Percentiles rank a stretch among this genome's conserved stretches.
Conservation (phyloP, 1,139 yeast species). For the Hemisphaericaspora xylanilytica region DNA sequence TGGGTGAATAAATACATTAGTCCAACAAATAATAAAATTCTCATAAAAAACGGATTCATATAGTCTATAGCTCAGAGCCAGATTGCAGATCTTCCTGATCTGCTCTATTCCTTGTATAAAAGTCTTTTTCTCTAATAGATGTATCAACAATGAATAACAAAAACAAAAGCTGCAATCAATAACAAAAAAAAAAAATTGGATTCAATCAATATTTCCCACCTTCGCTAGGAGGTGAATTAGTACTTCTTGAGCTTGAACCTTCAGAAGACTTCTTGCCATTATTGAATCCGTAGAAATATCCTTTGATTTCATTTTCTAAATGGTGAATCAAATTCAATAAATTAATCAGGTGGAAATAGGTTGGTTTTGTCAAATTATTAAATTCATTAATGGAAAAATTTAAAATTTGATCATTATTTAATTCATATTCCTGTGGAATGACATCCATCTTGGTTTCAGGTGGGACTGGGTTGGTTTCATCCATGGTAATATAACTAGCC, state of each 20-base stretch:
- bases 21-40: not conserved
- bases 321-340: slow-evolving; percentile 35
- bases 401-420: slow-evolving; percentile 41
- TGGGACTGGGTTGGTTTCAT: slow-evolving; percentile 4
- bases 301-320: slow-evolving; percentile 34
- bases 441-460: slow-evolving; percentile 4
- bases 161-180: not conserved
- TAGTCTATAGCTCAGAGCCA: slow-evolving; percentile 1
- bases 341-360: slow-evolving; percentile 45
- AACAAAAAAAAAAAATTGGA: not conserved
- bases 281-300: slow-evolving; percentile 45
- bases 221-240: slow-evolving; percentile 2
- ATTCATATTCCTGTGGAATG: slow-evolving; percentile 42
- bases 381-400: slow-evolving; percentile 42
- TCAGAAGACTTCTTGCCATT: slow-evolving; percentile 6
- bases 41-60: too few species aligned
- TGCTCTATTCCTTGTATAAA: not conserved
- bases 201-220: slow-evolving; percentile 7
- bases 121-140: not conserved
- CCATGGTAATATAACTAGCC: slow-evolving; percentile 24
- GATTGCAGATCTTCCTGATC: too few species aligned
- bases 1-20: not conserved
- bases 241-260: slow-evolving; percentile 7
- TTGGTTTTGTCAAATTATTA: slow-evolving; percentile 33
- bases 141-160: not conserved